phyloP scores from a whole-genome alignment of 2,329 filamentous ascomycete species.

The Sclerotinia minor region DNA sequence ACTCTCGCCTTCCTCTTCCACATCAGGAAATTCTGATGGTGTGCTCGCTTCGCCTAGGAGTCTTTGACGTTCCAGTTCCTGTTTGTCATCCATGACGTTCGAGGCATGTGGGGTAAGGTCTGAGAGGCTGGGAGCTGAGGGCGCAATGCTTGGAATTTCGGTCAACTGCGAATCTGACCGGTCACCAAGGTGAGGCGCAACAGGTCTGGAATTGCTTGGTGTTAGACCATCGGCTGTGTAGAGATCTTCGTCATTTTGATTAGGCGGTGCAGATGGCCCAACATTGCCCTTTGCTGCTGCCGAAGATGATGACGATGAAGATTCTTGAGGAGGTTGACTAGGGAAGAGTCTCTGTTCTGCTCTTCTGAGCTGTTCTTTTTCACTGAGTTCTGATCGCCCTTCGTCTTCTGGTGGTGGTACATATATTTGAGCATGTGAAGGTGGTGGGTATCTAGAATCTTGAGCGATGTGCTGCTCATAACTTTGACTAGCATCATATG shows the following conservation, averaged over 20 bases:
- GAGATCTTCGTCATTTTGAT: slow-evolving; percentile 48
- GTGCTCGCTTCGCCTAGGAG: slow-evolving; percentile 55
- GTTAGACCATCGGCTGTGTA: slow-evolving; percentile 51
- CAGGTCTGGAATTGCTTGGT: slow-evolving; percentile 27
- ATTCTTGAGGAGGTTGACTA: slow-evolving; percentile 66
- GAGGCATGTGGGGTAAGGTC: slow-evolving; percentile 32
- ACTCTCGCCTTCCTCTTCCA: slow-evolving; percentile 43
- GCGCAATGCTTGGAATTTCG: slow-evolving; percentile 26
- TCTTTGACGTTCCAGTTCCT: slow-evolving; percentile 61
- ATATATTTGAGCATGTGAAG: slow-evolving; percentile 48
- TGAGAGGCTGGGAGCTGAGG: slow-evolving; percentile 35
- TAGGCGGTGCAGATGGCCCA: slow-evolving; percentile 46
- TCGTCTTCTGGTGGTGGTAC: slow-evolving; percentile 61
- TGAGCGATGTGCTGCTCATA: slow-evolving; percentile 42
- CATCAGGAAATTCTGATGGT: slow-evolving; percentile 54
- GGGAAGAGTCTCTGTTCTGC: slow-evolving; percentile 80
- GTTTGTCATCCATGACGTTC: slow-evolving; percentile 63
- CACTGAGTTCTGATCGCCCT: slow-evolving; percentile 64
- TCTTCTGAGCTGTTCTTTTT: slow-evolving; percentile 77
- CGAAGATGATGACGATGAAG: slow-evolving; percentile 45
- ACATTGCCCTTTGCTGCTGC: slow-evolving; percentile 32
- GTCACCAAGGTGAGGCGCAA: slow-evolving; percentile 27
- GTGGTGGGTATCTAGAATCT: slow-evolving; percentile 36
- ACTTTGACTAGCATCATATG: slow-evolving; percentile 37
- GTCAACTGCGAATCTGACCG: neutral